Conservation (phyloP, 257 asterid genomes). For the Leonotis leonurus region DNA sequence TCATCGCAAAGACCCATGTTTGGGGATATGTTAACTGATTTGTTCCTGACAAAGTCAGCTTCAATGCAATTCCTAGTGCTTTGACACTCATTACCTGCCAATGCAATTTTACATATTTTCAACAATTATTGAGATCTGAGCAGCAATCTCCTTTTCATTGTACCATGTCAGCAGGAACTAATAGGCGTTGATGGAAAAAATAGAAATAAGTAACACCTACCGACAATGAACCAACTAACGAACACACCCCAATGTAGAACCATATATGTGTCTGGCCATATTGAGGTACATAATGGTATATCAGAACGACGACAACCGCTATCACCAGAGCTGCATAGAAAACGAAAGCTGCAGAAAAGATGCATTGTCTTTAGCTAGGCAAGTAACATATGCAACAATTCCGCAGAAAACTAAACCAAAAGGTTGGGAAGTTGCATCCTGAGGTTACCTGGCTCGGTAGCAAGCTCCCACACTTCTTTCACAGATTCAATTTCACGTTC, state of each 20-base stretch:
- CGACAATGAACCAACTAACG: constrained; percentile 81
- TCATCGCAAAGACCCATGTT: constrained; percentile 77
- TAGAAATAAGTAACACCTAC: constrained; percentile 41
- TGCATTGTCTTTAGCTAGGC: constrained; percentile 19
- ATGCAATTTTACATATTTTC: not conserved
- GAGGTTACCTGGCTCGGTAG: constrained; percentile 81
- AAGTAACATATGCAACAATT: constrained; percentile 5
- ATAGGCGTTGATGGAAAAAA: too few species aligned
- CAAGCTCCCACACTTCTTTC: constrained; percentile 92
- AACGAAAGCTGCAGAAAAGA: constrained; percentile 53
- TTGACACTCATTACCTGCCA: constrained; percentile 96
- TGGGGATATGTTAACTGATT: constrained; percentile 88
- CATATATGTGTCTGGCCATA: constrained; percentile 78
- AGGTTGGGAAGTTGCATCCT: not conserved
- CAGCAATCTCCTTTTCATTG: not conserved
- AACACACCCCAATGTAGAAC: constrained; percentile 70
- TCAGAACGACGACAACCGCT: constrained; percentile 37
- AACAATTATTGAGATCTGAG: constrained; percentile 6
- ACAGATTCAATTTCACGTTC: constrained; percentile 94
- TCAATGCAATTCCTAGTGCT: constrained; percentile 91
- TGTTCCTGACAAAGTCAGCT: constrained; percentile 82
- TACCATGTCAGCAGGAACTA: not conserved
- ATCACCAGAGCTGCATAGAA: constrained; percentile 53
- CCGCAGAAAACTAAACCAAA: not conserved
- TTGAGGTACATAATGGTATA: constrained; percentile 55